Evolutionary conservation across 768 basidiomycete species (phyloP).

Genomic region (Mycena amicta): DNA sequence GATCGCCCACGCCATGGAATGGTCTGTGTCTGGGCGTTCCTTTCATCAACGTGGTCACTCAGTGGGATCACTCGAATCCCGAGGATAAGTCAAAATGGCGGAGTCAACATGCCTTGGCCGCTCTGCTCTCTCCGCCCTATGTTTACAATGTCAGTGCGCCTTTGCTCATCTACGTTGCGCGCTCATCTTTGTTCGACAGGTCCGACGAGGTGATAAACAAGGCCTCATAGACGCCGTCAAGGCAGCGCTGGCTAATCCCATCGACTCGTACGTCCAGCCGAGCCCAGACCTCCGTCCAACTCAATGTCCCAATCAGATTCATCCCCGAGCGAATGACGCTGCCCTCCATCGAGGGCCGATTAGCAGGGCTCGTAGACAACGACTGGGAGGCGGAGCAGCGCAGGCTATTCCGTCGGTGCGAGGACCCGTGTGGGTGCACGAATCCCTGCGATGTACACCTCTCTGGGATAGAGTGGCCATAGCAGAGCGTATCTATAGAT

Average conservation of each 20-base stretch:
- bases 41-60: conserved; percentile 9
- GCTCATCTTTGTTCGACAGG: background rate
- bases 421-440: conserved; percentile 11
- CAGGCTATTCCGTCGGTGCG: background rate
- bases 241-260: conserved; percentile 10
- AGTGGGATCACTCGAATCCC: conserved; percentile 4
- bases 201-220: conserved; percentile 8
- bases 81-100: conserved; percentile 2
- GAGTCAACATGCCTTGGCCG: conserved; percentile 3
- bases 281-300: too few species aligned
- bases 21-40: conserved; percentile 13
- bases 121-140: conserved; percentile 2
- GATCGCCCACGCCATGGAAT: conserved; percentile 17
- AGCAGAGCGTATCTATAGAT: background rate
- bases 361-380: conserved; percentile 11
- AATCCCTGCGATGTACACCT: background rate
- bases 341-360: conserved; percentile 7
- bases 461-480: background rate
- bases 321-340: conserved; percentile 14
- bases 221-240: conserved; percentile 11
- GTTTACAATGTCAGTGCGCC: conserved; percentile 15
- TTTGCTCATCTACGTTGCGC: background rate
- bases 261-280: too few species aligned
- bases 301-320: too few species aligned
- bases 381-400: conserved; percentile 13